Evolutionary conservation across 176 grass and related monocot species (phyloP), one percentile per base, ranked within the genome.

Genomic region (Phoenix dactylifera): DNA sequence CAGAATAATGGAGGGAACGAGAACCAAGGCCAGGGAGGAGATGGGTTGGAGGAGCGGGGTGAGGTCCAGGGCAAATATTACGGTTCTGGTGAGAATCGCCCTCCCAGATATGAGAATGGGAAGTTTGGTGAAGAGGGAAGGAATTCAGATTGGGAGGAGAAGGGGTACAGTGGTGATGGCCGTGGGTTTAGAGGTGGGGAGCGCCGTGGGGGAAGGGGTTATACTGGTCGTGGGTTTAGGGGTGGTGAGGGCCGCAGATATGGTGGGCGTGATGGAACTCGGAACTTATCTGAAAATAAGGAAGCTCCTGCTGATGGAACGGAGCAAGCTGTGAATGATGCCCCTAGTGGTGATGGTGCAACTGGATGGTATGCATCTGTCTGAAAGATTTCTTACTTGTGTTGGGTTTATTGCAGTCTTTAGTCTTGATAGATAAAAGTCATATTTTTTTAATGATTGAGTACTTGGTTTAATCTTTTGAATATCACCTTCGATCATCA

Each of bases 331-430:
- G 50, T 28, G 1, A 29, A 10, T 29, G 52, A 18, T 66, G 23
- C 50, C 0, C 51, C 15, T 15, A 15, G 16, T 55, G 51, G 26
- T 22, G 26, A 56, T 55, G n/a, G 10, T 55, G 52, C 65, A 55
- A 32, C 65, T 35, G 51, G 65, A 68, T 55, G 65, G 65, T 68
- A 68, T 55, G 26, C 16, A 22, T 12, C 35, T 44, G 35, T 44
- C 35, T 44, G 6, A 44, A 12, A 44, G 35, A 44, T 68, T 26
- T 67, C 9, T 17, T 54, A 18, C n/a, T 54, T 20, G 23, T 25
- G 10, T 65, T 24, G 23, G 19, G 1, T 44, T 39, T 44, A 44
- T 44, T 44, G 35, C 35, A 14, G 9, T 12, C 35, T 2, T 44
- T 44, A 44, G 10, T 44, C 35, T 12, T 12, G 10, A 44, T 39